phyloP scores from a whole-genome alignment of 305 asterid genomes.

The Fraxinus floribunda region DNA sequence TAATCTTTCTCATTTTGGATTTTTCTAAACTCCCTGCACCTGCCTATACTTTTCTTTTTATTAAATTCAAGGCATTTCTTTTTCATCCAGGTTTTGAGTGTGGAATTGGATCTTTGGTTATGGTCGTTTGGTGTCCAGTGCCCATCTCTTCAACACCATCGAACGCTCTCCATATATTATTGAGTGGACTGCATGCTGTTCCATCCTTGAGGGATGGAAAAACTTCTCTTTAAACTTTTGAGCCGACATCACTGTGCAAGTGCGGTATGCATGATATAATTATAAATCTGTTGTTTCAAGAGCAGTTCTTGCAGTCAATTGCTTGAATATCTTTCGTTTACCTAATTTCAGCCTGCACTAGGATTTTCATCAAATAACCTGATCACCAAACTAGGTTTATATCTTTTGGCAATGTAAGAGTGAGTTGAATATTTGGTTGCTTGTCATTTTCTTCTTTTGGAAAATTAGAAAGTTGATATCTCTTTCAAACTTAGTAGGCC shows the following conservation, averaged over 20 bases:
- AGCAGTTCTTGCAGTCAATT: background rate
- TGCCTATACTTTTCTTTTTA: background rate
- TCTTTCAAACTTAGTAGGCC: background rate
- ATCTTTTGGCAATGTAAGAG: background rate
- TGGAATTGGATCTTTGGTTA: slow-evolving; percentile 92
- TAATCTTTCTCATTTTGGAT: background rate
- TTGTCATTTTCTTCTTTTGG: background rate
- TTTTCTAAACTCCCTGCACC: background rate
- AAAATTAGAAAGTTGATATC: background rate
- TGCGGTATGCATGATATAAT: background rate
- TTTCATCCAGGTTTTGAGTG: slow-evolving; percentile 72
- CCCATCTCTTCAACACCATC: slow-evolving; percentile 77
- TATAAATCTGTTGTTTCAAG: background rate
- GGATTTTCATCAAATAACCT: background rate
- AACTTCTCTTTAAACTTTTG: background rate
- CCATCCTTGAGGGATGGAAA: background rate
- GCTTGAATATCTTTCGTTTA: background rate
- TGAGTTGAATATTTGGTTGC: background rate
- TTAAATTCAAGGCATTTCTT: slow-evolving; percentile 20
- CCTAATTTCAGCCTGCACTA: background rate
- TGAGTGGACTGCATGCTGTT: slow-evolving; percentile 29
- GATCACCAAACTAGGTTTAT: background rate
- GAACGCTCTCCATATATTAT: slow-evolving; percentile 81
- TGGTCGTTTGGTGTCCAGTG: slow-evolving; percentile 73
- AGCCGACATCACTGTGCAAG: background rate